Conservation (phyloP, 169 alveolate species). For the Plasmodium blacklocki region DNA sequence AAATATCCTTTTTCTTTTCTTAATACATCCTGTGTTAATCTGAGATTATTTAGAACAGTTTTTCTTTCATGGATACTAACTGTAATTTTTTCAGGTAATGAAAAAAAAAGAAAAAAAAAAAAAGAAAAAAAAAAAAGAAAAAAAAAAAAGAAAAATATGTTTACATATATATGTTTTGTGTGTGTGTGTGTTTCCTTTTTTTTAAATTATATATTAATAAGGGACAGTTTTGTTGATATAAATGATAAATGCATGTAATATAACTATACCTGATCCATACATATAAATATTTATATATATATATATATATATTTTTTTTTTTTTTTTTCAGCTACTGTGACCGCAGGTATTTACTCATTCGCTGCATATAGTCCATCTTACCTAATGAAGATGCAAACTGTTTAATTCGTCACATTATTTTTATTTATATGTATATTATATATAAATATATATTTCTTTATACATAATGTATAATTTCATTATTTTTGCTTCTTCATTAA, state of each 20-base stretch:
- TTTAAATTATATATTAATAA: too few species aligned
- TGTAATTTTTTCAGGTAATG: slow-evolving; percentile 71
- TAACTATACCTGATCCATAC: background rate
- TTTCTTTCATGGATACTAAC: slow-evolving; percentile 74
- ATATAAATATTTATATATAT: background rate
- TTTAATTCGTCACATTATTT: background rate
- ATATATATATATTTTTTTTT: slow-evolving; percentile 32
- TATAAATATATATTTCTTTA: background rate
- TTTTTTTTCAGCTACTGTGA: slow-evolving; percentile 41
- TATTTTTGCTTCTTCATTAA: background rate
- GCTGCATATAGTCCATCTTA: slow-evolving; percentile 76
- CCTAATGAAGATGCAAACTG: background rate
- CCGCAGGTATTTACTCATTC: slow-evolving; percentile 71
- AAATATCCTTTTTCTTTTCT: slow-evolving; percentile 22
- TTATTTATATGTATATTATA: background rate
- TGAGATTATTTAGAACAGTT: slow-evolving; percentile 65
- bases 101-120: too few species aligned
- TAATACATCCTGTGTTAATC: slow-evolving; percentile 70
- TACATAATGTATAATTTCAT: background rate
- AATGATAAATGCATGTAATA: too few species aligned
- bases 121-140: too few species aligned
- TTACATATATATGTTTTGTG: too few species aligned
- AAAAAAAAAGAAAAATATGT: too few species aligned
- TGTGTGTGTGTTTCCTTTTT: too few species aligned
- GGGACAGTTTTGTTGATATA: too few species aligned